Evolutionary conservation across 2,329 filamentous ascomycete species (phyloP), one percentile per base, ranked within the genome.

Genomic region (Apiospora kogelbergensis): DNA sequence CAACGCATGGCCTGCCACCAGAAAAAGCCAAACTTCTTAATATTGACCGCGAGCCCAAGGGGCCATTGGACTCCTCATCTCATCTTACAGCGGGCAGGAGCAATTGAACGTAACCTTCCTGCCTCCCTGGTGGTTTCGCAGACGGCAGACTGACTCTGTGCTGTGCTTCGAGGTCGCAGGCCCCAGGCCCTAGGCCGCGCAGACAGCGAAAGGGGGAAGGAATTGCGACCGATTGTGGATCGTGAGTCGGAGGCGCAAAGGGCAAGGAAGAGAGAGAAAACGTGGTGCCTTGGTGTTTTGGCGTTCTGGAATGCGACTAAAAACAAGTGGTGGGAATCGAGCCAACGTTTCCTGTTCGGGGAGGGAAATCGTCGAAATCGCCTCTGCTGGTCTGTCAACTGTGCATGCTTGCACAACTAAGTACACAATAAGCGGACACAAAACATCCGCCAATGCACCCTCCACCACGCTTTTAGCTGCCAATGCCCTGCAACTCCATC

Each of bases 31-130:
- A 37, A 37, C 30, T 37, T 20, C 20, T 60, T 57, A 57, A 60
- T 60, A 60, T 60, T n/a, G 53, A 60, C 17, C 17, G 10, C 9
- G 53, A 37, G 53, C 53, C 53, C 53, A 60, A 60, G 53, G 53
- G 53, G 53, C 53, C 37, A 37, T 60, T 37, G 26, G 53, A 13
- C 53, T 60, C 53, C 53, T 60, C 53, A 60, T 13, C 53, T 60
- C 53, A 60, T 60, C 26, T 60, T 60, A 60, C 53, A 60, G 33
- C 17, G 17, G 53, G 37, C 17, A n/a, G 53, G 17, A n/a, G 48
- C 46, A 60, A 37, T 37, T 37, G 53, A 60, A 60, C 53, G 53
- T 37, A 60, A 60, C 53, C 53, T 60, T n/a, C 53, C 20, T n/a
- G n/a, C n/a, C 30, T 33, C 26, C 24, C 15, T 53, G 30, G 13